Evolutionary conservation across 768 basidiomycete species (phyloP), one percentile per base, ranked within the genome.

Genomic region (Chalciporus chontae): DNA sequence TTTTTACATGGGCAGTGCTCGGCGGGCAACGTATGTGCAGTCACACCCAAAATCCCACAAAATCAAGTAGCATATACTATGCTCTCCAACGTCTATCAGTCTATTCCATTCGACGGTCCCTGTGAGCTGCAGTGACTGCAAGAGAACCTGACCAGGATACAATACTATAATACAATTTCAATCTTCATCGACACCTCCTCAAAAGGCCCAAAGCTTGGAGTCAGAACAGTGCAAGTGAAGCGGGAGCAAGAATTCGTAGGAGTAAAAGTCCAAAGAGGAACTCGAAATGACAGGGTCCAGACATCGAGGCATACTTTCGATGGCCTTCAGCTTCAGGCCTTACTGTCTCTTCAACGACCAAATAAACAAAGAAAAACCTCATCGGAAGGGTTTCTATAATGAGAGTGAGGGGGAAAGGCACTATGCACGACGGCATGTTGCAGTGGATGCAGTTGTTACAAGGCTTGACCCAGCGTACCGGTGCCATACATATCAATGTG

Each of bases 211-310:
- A 23, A 31, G 29, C 13, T n/a, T 15, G 34, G 5, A 36, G 14
- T 36, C n/a, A 36, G 34, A 26, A 15, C n/a, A 5, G n/a, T 2
- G 34, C 3, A 36, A n/a, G 34, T 3, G 8, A 10, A 24, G 38
- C 38, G 3, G 17, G 27, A 8, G 24, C 17, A 42, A 13, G 8
- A 5, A 21, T 18, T 21, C 23, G 31, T 10, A 32, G 5, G 17
- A 8, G 10, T 27, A 24, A 15, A 44, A 15, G 41, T 47, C 14
- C 48, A 45, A 50, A 26, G 51, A 45, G 37, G 27, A 43, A 48
- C 15, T 5, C 32, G 2, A 34, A 34, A n/a, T 34, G 13, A 15
- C 32, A 15, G n/a, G 15, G 13, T 13, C 29, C 14, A 36, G 34
- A 15, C 13, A 9, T 31, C 9, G 4, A 31, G 10, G 31, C 31